Evolutionary conservation across 2,329 filamentous ascomycete species (phyloP), one percentile per base, ranked within the genome.

Genomic region (Cladophialophora psammophila): DNA sequence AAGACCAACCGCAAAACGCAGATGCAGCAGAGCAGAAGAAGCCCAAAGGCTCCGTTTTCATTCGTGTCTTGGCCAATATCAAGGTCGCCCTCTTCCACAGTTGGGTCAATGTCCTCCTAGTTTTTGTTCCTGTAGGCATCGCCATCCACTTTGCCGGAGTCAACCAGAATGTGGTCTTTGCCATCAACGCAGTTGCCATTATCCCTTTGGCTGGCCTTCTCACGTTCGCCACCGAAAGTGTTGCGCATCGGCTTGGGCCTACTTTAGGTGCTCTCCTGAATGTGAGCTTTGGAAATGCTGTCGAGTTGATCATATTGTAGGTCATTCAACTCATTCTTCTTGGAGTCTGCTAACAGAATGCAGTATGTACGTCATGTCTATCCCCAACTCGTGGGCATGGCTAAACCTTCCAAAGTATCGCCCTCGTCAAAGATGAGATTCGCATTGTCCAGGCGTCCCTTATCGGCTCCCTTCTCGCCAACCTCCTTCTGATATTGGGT

Each of bases 121-220:
- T 97, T 12, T 88, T 90, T 35, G 93, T 91, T 0, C 94, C 94
- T 0, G 86, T 88, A 38, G 94, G 94, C 66, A 92, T 97, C 74
- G 91, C 86, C 1, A 78, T 94, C 60, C 87, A 91, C 74, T 93
- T 90, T 75, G 80, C 88, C 18, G 72, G 80, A 12, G 80, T 91
- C 57, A 83, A 86, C 74, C 82, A 84, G 2, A 84, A 90, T 68
- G 85, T 84, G 32, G 83, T 95, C 53, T 97, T 97, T 75, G 87
- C 94, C 60, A 86, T 97, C 78, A 97, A 97, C 81, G 97, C 97
- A 73, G 86, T 97, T 70, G 94, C 94, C 70, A 96, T 97, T 72
- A 90, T 97, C 64, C 94, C 94, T 0, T 84, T 97, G 40, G 94
- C 94, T 2, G 91, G 90, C 13, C 89, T 97, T 82, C 84, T 97